Evolutionary conservation across 2,329 filamentous ascomycete genomes (phyloP).

Genomic region (Cordyceps pruinosa): DNA sequence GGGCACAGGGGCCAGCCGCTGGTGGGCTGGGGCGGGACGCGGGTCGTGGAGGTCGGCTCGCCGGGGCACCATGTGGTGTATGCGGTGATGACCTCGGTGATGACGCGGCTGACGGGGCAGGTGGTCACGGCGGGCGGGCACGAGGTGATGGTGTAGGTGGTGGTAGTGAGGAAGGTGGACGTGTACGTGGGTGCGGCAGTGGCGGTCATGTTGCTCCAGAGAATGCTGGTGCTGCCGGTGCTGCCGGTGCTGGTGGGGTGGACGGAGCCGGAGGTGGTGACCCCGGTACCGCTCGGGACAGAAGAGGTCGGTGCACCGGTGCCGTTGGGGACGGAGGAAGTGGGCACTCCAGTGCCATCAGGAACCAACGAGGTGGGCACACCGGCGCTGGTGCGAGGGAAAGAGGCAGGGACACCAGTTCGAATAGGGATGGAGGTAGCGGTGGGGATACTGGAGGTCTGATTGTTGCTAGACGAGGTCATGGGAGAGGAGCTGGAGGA

Average conservation of each 20-base stretch:
- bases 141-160: slow-evolving; percentile 15
- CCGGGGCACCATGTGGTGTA: slow-evolving; percentile 6
- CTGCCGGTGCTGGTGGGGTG: slow-evolving; percentile 8
- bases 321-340: not conserved
- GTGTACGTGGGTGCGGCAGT: slow-evolving; percentile 10
- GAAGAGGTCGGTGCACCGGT: not conserved
- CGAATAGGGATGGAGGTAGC: no score
- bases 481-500: not conserved
- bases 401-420: no score
- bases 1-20: slow-evolving; percentile 11
- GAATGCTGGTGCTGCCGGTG: not conserved
- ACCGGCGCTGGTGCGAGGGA: no score
- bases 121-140: slow-evolving; percentile 14
- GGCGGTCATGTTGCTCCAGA: slow-evolving; percentile 12
- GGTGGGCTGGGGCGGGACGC: not conserved
- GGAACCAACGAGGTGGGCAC: not conserved
- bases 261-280: not conserved
- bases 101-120: slow-evolving; percentile 16
- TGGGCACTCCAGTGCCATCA: not conserved
- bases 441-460: not conserved
- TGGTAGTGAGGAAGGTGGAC: slow-evolving; percentile 12
- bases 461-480: not conserved
- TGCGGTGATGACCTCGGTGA: slow-evolving; percentile 1
- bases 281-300: slow-evolving; percentile 1
- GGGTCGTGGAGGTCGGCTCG: not conserved